phyloP scores from a whole-genome alignment of 768 basidiomycete species.

The Glaciozyma antarctica region DNA sequence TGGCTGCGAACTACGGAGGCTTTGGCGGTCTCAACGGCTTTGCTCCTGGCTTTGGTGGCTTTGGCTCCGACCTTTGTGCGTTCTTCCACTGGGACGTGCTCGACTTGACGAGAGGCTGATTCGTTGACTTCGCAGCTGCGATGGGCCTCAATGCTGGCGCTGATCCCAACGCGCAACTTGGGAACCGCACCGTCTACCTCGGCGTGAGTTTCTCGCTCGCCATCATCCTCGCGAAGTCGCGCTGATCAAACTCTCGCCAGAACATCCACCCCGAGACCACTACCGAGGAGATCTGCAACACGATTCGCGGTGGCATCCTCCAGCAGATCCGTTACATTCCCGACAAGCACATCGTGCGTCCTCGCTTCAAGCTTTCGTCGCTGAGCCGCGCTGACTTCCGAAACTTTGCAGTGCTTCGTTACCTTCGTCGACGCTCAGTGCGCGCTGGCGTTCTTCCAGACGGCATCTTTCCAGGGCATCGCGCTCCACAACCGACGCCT shows the following conservation, averaged over 20 bases:
- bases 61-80: conserved; percentile 9
- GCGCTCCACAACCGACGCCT: conserved; percentile 85
- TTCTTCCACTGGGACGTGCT: conserved; percentile 40
- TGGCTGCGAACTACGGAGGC: conserved; percentile 38
- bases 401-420: conserved; percentile 50
- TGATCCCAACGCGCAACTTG: conserved; percentile 45
- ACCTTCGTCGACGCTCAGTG: conserved; percentile 75
- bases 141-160: conserved; percentile 28
- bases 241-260: conserved; percentile 5
- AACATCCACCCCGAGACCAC: conserved; percentile 95
- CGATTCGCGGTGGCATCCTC: conserved; percentile 89
- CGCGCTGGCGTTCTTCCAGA: conserved; percentile 88
- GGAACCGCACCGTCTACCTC: conserved; percentile 89
- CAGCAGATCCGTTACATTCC: conserved; percentile 92
- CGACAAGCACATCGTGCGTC: conserved; percentile 80
- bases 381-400: conserved; percentile 9
- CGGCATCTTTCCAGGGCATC: conserved; percentile 78
- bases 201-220: conserved; percentile 44
- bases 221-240: background rate
- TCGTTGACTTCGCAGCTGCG: conserved; percentile 21
- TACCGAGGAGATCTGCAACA: conserved; percentile 89
- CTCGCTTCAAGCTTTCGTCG: conserved; percentile 35
- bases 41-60: conserved; percentile 30
- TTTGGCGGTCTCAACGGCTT: conserved; percentile 25
- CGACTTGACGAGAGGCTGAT: conserved; percentile 15